phyloP scores from a whole-genome alignment of 2,329 filamentous ascomycete genomes.

The Daldinia sp. region DNA sequence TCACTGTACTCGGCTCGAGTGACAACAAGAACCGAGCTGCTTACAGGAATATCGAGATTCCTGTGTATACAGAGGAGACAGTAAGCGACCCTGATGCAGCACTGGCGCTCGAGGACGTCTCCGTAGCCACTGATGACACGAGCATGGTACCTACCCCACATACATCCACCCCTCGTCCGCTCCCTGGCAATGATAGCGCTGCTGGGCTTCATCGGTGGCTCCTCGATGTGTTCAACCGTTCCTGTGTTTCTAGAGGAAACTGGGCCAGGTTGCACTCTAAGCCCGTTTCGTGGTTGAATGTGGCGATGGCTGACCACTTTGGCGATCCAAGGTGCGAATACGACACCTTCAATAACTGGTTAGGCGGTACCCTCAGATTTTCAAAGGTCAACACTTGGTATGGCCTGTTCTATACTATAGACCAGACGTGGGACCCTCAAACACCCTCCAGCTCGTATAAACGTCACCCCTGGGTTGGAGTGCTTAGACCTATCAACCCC shows the following conservation, averaged over 20 bases:
- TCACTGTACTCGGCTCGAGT: slow-evolving; percentile 66
- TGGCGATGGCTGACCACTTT: slow-evolving; percentile 55
- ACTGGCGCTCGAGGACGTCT: slow-evolving; percentile 27
- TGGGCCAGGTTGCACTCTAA: slow-evolving; percentile 53
- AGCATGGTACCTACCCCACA: slow-evolving; percentile 5
- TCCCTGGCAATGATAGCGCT: slow-evolving; percentile 27
- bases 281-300: slow-evolving; percentile 58
- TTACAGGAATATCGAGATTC: slow-evolving; percentile 52
- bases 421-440: slow-evolving; percentile 54
- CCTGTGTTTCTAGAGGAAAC: neutral
- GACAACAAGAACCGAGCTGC: slow-evolving; percentile 44
- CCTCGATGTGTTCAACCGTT: slow-evolving; percentile 10
- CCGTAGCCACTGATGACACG: slow-evolving; percentile 49
- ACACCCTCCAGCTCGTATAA: slow-evolving; percentile 40
- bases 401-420: slow-evolving; percentile 65
- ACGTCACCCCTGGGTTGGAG: slow-evolving; percentile 64
- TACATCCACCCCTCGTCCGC: slow-evolving; percentile 1
- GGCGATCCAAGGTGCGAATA: slow-evolving; percentile 46
- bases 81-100: slow-evolving; percentile 55
- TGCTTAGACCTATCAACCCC: slow-evolving; percentile 60
- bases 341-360: slow-evolving; percentile 55
- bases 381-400: slow-evolving; percentile 53
- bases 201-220: slow-evolving; percentile 43
- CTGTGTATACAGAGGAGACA: slow-evolving; percentile 54
- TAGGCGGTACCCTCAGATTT: slow-evolving; percentile 43